Evolutionary conservation across 345 rosid genomes (phyloP), one percentile per base, ranked within the genome.

Genomic region (Aquilaria malaccensis): DNA sequence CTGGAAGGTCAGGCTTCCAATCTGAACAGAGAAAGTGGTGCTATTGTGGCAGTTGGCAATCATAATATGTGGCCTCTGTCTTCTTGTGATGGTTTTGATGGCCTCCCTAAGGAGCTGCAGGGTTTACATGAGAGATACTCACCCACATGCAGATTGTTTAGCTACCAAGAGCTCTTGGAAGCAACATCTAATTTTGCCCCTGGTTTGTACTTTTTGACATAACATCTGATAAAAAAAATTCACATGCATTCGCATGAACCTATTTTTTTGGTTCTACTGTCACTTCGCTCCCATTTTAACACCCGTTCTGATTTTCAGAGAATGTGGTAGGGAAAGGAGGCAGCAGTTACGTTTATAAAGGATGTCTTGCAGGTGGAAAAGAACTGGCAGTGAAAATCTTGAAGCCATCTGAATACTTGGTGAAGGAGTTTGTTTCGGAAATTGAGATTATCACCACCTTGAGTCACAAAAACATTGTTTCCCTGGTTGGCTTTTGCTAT

Each of bases 271-370:
- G 43, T 5, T 37, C 7, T 37, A 9, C 7, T 37, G 2, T 9
- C 7, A 37, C 7, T 37, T 37, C 7, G 9, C 37, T 10, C 58
- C 22, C 15, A 29, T 55, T 53, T 15, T 72, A 52, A 63, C 45
- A 59, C 14, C 45, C 55, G 56, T 71, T 67, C 9, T 14, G 33
- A 60, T 74, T 78, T 78, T n/a, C 81, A 94, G 96, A 83, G 62
- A 86, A 91, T 72, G 52, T 94, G 77, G 76, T 94, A 13, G 99
- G 99, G 43, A 88, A 76, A 82, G 99, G 99, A 49, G 99, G 99
- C 47, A 87, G 88, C 66, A 86, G 99, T 67, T 79, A 78, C 63
- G 97, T 95, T 55, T 95, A 88, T 66, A 81, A 73, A 77, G 99
- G 99, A 45, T 75, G 79, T 56, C 80, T 95, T 55, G 85, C 83